phyloP scores from a whole-genome alignment of 1,284 basidiomycete genomes.

The Flammula alnicola region DNA sequence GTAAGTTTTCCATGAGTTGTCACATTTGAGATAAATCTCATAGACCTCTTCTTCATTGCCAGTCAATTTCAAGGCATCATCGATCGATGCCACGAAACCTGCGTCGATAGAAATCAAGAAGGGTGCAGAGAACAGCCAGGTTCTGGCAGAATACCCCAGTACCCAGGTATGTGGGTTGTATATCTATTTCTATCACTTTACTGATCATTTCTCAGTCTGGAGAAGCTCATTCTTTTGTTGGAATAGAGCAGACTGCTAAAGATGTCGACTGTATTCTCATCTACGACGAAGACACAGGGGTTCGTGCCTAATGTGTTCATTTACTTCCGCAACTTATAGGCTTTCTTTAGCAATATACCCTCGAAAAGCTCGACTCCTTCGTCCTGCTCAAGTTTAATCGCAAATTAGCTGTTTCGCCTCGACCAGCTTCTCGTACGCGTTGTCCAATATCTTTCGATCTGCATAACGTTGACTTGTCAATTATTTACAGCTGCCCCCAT shows the following conservation, averaged over 20 bases:
- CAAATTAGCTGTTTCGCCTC: conserved; percentile 43
- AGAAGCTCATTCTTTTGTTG: conserved; percentile 62
- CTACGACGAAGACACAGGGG: conserved; percentile 72
- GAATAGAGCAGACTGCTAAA: conserved; percentile 58
- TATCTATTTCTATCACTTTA: neutral
- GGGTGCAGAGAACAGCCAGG: conserved; percentile 50
- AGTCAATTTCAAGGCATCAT: conserved; percentile 79
- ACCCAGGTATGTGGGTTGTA: conserved; percentile 48
- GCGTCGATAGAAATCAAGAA: conserved; percentile 65
- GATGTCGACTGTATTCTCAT: conserved; percentile 78
- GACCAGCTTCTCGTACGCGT: conserved; percentile 51
- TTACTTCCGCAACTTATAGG: neutral
- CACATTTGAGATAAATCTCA: neutral
- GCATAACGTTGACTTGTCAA: no score
- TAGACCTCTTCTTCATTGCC: neutral
- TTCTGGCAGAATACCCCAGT: conserved; percentile 67
- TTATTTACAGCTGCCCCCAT: conserved; percentile 21
- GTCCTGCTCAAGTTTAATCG: conserved; percentile 58
- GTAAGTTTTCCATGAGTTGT: conserved; percentile 45
- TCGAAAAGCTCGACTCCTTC: conserved; percentile 76
- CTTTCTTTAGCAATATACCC: conserved; percentile 59
- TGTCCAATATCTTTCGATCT: no score
- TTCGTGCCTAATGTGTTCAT: conserved; percentile 31
- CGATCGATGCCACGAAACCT: conserved; percentile 64
- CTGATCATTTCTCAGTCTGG: conserved; percentile 42